These are phyloP conservation scores for Pichia cephalocereana DNA, from an alignment of 805 yeast species.

Conservation along the genomic window DNA sequence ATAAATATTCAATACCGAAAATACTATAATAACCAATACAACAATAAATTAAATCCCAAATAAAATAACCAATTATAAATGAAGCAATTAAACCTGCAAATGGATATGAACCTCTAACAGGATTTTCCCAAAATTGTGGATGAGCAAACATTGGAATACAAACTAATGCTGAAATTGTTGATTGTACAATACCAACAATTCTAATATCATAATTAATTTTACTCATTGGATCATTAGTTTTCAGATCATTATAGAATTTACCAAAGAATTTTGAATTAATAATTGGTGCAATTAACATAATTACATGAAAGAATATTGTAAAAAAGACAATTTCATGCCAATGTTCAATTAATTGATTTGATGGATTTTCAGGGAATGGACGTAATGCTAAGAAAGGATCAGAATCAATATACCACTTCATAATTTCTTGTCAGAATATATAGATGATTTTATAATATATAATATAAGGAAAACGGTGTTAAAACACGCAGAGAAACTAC, in stretches of 20 bases:
- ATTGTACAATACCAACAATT: conserved; percentile 79
- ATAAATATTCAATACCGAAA: conserved; percentile 73
- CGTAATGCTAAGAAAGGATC: conserved; percentile 37
- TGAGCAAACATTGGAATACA: conserved; percentile 61
- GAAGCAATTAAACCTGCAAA: conserved; percentile 68
- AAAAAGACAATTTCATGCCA: conserved; percentile 68
- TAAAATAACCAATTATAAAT: conserved; percentile 72
- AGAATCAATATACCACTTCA: conserved; percentile 18
- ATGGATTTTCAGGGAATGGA: conserved; percentile 39
- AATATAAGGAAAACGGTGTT: neutral
- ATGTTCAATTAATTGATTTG: conserved; percentile 40
- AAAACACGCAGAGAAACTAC: too few relatives aligned
- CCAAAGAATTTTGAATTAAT: conserved; percentile 45
- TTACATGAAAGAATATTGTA: conserved; percentile 46
- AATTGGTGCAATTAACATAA: conserved; percentile 45
- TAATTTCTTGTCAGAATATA: neutral
- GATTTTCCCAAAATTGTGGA: conserved; percentile 36
- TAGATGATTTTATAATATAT: neutral
- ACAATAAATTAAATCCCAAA: conserved; percentile 84
- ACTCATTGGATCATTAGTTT: conserved; percentile 33
- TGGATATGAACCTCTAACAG: conserved; percentile 64
- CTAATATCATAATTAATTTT: conserved; percentile 82
- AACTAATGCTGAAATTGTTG: conserved; percentile 50
- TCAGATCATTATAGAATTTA: conserved; percentile 32
- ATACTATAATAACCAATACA: conserved; percentile 42